Conservation (phyloP, 208 protist species). For the Novymonas esmeraldas region DNA sequence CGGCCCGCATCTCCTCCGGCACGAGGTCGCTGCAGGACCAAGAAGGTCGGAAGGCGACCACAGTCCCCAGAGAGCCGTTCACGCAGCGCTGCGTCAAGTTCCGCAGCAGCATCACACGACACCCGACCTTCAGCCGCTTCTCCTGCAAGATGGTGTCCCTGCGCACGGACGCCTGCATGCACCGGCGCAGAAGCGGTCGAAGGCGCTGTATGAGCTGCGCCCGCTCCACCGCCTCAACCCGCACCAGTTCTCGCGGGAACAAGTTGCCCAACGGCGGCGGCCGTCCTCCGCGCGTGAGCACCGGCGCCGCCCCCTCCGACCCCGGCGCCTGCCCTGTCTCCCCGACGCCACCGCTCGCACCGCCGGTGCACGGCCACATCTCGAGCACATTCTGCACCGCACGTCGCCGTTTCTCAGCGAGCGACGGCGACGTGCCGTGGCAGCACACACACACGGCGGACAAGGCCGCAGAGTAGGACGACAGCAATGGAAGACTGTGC, state of each 20-base stretch:
- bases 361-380: too few species aligned
- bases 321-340: neutral
- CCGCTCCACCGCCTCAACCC: constrained; percentile 17
- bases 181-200: too few species aligned
- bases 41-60: constrained; percentile 57
- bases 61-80: constrained; percentile 82
- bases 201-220: constrained; percentile 28
- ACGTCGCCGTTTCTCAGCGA: neutral
- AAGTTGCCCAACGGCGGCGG: neutral
- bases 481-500: constrained; percentile 11
- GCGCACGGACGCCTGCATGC: constrained; percentile 37
- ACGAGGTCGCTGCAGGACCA: constrained; percentile 37
- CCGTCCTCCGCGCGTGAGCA: too few species aligned
- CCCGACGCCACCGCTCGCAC: neutral
- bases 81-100: constrained; percentile 72
- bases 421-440: neutral
- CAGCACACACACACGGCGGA: constrained; percentile 20
- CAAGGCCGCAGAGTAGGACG: constrained; percentile 21
- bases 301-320: too few species aligned
- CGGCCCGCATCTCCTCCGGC: constrained; percentile 39
- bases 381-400: constrained; percentile 1
- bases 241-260: constrained; percentile 24
- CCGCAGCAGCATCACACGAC: constrained; percentile 85
- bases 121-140: constrained; percentile 83
- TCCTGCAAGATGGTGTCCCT: constrained; percentile 63